These are phyloP conservation scores for Zangia roseola DNA, from an alignment of 768 basidiomycete genomes.

Conservation along the genomic window DNA sequence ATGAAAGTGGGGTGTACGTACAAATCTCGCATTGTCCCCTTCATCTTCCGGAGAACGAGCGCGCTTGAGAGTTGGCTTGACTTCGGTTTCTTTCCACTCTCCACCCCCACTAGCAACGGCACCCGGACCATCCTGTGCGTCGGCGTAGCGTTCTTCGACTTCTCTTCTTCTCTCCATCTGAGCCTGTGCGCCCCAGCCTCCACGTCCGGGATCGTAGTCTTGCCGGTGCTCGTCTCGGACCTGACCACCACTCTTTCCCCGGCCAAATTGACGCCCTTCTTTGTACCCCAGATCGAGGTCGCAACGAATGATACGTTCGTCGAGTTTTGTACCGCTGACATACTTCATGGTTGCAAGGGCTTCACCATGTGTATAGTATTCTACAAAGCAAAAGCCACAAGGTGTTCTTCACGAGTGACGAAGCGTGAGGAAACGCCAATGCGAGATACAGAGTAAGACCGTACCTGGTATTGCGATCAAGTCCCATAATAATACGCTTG, in stretches of 20 bases:
- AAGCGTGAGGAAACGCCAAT: constrained; percentile 6
- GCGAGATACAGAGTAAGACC: constrained; percentile 13
- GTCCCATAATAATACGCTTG: constrained; percentile 93
- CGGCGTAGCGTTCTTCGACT: constrained; percentile 84
- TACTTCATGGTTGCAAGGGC: constrained; percentile 92
- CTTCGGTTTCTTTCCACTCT: constrained; percentile 77
- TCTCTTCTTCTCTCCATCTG: constrained; percentile 78
- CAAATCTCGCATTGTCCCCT: constrained; percentile 54
- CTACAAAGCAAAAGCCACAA: constrained; percentile 94
- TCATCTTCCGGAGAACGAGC: constrained; percentile 80
- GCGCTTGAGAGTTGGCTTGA: constrained; percentile 54
- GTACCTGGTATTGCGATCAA: constrained; percentile 85
- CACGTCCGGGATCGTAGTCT: constrained; percentile 95
- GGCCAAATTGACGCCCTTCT: constrained; percentile 95
- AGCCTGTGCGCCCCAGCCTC: constrained; percentile 90
- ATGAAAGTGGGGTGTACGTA: constrained; percentile 34
- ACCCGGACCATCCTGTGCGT: constrained; percentile 75
- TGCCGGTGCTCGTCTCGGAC: constrained; percentile 95
- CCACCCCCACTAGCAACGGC: constrained; percentile 82
- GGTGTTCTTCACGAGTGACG: constrained; percentile 59
- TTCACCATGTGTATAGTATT: constrained; percentile 93
- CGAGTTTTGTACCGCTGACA: constrained; percentile 96
- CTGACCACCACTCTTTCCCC: constrained; percentile 97
- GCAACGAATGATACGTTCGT: constrained; percentile 97
- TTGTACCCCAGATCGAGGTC: constrained; percentile 96